Evolutionary conservation across 208 protist species (phyloP), one percentile per base, ranked within the genome.

Genomic region (Trypanosoma cruzi): DNA sequence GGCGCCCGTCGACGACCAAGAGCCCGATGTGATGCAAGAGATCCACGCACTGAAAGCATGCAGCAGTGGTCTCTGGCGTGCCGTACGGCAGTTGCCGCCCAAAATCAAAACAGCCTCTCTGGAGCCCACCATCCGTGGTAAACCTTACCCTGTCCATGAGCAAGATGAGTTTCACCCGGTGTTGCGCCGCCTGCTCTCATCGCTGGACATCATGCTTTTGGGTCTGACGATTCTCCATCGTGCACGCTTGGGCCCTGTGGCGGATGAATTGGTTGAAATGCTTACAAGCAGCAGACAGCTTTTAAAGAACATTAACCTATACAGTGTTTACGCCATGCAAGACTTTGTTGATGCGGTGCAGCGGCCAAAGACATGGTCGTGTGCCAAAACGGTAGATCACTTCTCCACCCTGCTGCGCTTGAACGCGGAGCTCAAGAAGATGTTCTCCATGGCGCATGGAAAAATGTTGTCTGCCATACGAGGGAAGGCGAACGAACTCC

Each of bases 281-380:
- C 46, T 85, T 22, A 63, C 44, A 7, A 77, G 82, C 54, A 77
- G 86, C 20, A 74, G 79, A 64, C 78, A 80, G 7, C 58, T 85
- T 14, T 67, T 86, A 44, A 68, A 55, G 28, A 58, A 63, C 68
- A 79, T 89, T 18, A 67, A 84, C 29, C 4, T 16, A n/a, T 64
- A 68, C 20, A 65, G 54, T 26, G 65, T 71, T 6, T 24, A 70
- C 18, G 68, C 86, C 11, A 62, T 89, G 64, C 74, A 81, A 40
- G 80, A 86, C 70, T 84, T 85, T 71, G 69, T 87, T 20, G 69
- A 81, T 60, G 76, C 85, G 4, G 31, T 86, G n/a, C 64, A 75
- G 2, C 42, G 24, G 46, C 81, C 85, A 20, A 71, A 70, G 49
- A 64, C 62, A 49, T 88, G 77, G 75, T 77, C 74, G 4, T 52